Conservation (phyloP, 768 basidiomycete species). For the Tulasnella sp. region DNA sequence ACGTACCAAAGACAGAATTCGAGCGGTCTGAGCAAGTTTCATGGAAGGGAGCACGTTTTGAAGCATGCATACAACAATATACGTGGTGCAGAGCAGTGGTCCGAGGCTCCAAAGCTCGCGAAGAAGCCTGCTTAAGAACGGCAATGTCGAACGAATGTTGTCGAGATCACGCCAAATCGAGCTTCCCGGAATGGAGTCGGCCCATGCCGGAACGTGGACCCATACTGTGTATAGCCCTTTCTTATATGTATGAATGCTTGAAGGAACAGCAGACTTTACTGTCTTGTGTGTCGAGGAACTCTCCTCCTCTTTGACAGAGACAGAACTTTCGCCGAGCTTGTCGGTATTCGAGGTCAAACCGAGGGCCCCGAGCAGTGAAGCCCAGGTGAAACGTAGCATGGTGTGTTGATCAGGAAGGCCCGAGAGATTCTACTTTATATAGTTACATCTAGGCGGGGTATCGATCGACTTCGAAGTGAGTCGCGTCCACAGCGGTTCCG, state of each 20-base stretch:
- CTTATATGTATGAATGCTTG: neutral
- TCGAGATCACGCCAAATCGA: neutral
- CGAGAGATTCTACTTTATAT: neutral
- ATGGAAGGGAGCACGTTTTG: neutral
- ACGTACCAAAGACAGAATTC: neutral
- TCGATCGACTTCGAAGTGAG: too few species aligned
- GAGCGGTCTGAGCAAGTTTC: neutral
- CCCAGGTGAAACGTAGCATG: neutral
- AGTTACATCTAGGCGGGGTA: too few species aligned
- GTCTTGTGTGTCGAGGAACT: neutral
- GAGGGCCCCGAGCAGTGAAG: neutral
- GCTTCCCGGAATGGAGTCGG: neutral
- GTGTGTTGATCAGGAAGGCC: neutral
- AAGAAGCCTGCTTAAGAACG: neutral
- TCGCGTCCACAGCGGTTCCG: too few species aligned
- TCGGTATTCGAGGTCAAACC: neutral
- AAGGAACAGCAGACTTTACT: neutral
- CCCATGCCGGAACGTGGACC: neutral
- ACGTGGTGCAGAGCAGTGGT: neutral
- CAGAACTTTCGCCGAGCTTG: neutral
- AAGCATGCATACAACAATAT: neutral
- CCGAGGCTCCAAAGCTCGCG: slow-evolving; percentile 2
- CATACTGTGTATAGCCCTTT: slow-evolving; percentile 6
- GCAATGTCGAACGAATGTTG: neutral
- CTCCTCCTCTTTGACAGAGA: neutral